Conservation (phyloP, 2,329 filamentous ascomycete species). For the Aspergillus sp. region DNA sequence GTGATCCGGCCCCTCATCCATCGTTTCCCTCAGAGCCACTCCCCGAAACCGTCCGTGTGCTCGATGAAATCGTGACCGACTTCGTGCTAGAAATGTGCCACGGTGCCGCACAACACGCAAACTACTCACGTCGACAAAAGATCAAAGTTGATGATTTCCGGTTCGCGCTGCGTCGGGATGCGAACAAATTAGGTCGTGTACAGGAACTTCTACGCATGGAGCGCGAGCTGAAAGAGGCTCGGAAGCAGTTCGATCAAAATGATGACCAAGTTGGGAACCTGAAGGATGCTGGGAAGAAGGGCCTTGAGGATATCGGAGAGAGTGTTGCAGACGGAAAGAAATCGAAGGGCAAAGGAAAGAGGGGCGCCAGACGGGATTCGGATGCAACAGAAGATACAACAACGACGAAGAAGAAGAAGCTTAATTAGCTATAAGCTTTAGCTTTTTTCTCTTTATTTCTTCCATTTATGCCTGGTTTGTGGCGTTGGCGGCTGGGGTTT, state of each 20-base stretch:
- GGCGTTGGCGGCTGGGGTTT: conserved; percentile 10
- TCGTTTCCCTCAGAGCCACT: conserved; percentile 78
- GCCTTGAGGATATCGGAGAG: conserved; percentile 30
- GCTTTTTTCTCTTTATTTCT: conserved; percentile 3
- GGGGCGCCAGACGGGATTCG: conserved; percentile 29
- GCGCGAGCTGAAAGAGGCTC: conserved; percentile 76
- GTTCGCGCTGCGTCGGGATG: conserved; percentile 85
- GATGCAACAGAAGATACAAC: conserved; percentile 38
- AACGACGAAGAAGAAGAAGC: conserved; percentile 35
- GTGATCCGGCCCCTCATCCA: conserved; percentile 42
- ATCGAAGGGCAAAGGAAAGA: conserved; percentile 37
- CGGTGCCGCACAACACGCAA: conserved; percentile 79
- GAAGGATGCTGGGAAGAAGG: conserved; percentile 40
- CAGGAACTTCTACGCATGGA: conserved; percentile 88
- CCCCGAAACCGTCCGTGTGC: conserved; percentile 76
- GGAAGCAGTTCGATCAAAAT: conserved; percentile 58
- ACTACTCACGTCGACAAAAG: conserved; percentile 86
- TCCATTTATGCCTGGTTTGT: background rate
- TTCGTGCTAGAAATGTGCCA: conserved; percentile 94
- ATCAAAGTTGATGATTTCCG: conserved; percentile 99
- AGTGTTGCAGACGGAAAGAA: conserved; percentile 32
- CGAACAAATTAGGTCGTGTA: conserved; percentile 81
- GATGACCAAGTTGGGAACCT: conserved; percentile 41
- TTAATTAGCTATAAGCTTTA: conserved; percentile 3
- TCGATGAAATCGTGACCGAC: conserved; percentile 95